phyloP scores from a whole-genome alignment of 768 basidiomycete species.

The Hemileccinum impolitum region DNA sequence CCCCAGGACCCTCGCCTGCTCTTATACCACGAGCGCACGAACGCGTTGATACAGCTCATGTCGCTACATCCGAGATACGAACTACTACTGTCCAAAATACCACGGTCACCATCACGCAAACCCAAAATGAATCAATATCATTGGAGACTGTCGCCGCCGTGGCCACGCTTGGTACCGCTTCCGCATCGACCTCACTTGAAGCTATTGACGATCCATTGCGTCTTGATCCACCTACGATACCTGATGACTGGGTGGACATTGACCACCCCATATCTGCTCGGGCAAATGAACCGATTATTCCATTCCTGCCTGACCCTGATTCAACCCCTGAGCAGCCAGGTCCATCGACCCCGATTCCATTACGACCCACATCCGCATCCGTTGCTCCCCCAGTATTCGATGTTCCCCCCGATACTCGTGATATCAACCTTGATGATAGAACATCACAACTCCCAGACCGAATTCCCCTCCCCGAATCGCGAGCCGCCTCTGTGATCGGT shows the following conservation, averaged over 20 bases:
- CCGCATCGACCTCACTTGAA: conserved; percentile 2
- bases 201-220: conserved; percentile 15
- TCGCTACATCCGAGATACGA: conserved; percentile 5
- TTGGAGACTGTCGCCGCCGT: not conserved
- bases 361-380: conserved; percentile 13
- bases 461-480: conserved; percentile 28
- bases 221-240: conserved; percentile 17
- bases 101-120: conserved; percentile 10
- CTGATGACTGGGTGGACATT: conserved; percentile 32
- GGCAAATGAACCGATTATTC: conserved; percentile 4
- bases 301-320: conserved; percentile 5
- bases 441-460: conserved; percentile 14
- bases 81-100: conserved; percentile 7
- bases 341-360: conserved; percentile 3
- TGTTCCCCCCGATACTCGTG: conserved; percentile 17
- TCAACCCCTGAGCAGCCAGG: conserved; percentile 1
- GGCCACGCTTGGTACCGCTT: not conserved
- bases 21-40: conserved; percentile 20
- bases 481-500: conserved; percentile 30
- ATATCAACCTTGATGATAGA: conserved; percentile 8
- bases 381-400: conserved; percentile 9
- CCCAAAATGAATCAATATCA: conserved; percentile 6
- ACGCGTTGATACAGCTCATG: conserved; percentile 12
- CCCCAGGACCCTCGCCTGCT: conserved; percentile 23
- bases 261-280: conserved; percentile 5